Conservation (phyloP, 1,139 yeast genomes). For the Starmera stellimalicola region DNA sequence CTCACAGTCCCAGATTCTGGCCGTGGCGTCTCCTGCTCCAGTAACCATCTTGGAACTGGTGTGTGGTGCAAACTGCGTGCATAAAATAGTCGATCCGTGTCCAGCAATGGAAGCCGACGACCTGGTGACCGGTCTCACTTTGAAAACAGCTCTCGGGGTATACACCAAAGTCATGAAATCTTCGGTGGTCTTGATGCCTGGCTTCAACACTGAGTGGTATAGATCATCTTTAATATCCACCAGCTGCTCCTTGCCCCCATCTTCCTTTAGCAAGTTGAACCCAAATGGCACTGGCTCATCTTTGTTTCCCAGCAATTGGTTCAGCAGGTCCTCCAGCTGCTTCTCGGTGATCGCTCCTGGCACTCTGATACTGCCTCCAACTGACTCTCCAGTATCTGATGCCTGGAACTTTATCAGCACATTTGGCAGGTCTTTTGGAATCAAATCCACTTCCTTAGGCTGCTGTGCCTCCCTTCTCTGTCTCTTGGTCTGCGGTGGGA, state of each 20-base stretch:
- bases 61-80: conserved; percentile 90
- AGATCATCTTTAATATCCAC: conserved; percentile 73
- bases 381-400: conserved; percentile 83
- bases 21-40: conserved; percentile 97
- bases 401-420: conserved; percentile 88
- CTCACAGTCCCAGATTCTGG: conserved; percentile 94
- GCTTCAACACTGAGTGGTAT: conserved; percentile 73
- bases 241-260: conserved; percentile 33
- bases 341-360: conserved; percentile 84
- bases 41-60: conserved; percentile 82
- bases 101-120: conserved; percentile 92
- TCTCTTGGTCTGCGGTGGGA: conserved; percentile 91
- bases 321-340: conserved; percentile 81
- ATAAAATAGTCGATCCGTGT: conserved; percentile 86
- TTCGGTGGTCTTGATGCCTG: conserved; percentile 84
- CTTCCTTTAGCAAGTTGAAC: conserved; percentile 50
- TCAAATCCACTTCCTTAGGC: conserved; percentile 62
- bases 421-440: conserved; percentile 78
- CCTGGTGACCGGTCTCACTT: conserved; percentile 84
- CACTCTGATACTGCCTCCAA: conserved; percentile 81
- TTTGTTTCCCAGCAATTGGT: conserved; percentile 48
- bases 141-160: conserved; percentile 92
- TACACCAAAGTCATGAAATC: conserved; percentile 85
- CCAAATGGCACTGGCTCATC: conserved; percentile 91
- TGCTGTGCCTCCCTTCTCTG: conserved; percentile 80